Evolutionary conservation across 2,329 filamentous ascomycete species (phyloP).

Genomic region (Colletotrichum sp.): DNA sequence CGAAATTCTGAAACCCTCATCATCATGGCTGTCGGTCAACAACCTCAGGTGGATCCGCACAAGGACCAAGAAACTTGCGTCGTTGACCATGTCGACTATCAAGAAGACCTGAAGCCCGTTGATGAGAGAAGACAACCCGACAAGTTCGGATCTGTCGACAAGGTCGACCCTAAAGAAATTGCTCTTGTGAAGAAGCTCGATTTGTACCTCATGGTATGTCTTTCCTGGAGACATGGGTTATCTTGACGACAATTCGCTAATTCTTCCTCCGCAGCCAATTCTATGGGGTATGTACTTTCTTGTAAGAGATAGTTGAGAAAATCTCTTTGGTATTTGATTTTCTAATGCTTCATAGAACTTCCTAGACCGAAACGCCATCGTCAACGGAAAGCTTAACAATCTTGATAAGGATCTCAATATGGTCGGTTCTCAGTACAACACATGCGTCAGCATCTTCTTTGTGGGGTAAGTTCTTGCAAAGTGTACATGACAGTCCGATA

Average conservation of each 20-base stretch:
- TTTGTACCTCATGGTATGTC: conserved; percentile 32
- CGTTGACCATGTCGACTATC: neutral
- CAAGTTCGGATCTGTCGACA: conserved; percentile 41
- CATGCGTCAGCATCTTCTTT: conserved; percentile 21
- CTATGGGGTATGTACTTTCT: conserved; percentile 24
- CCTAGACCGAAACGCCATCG: conserved; percentile 33
- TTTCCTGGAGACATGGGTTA: neutral
- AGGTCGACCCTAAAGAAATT: conserved; percentile 42
- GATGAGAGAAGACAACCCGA: conserved; percentile 21
- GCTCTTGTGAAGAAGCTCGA: conserved; percentile 38
- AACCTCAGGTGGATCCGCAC: neutral
- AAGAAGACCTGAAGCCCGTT: neutral
- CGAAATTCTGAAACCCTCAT: neutral
- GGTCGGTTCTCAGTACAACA: conserved; percentile 30
- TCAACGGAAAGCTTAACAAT: conserved; percentile 29
- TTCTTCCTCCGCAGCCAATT: neutral
- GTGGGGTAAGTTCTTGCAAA: conserved; percentile 29
- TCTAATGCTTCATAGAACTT: neutral
- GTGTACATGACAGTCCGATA: neutral
- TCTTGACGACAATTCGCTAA: conserved; percentile 19
- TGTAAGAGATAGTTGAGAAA: neutral
- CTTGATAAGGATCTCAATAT: conserved; percentile 33
- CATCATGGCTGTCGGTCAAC: neutral
- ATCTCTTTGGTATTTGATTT: rapidly evolving
- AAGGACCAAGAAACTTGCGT: neutral